These are phyloP conservation scores for Trichoderma afroharzianum DNA, from an alignment of 2,329 filamentous ascomycete genomes.

Conservation along the genomic window DNA sequence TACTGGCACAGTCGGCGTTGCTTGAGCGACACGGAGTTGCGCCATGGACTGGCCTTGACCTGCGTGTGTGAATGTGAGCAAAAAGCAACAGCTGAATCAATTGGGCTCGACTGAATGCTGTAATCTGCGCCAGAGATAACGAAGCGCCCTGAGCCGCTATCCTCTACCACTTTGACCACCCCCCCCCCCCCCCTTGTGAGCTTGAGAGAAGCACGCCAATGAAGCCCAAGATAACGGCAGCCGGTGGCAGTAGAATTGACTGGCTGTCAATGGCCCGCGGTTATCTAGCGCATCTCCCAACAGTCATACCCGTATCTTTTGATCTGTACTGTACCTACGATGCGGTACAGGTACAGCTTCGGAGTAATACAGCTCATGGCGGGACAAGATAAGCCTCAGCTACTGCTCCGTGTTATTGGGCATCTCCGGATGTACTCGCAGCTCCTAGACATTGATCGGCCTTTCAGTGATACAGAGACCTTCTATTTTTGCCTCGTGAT, in stretches of 20 bases:
- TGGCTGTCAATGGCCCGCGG: not conserved
- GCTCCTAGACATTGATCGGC: not conserved
- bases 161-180: not conserved
- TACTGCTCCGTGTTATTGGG: not conserved
- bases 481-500: constrained; percentile 12
- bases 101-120: not conserved
- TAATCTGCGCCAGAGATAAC: constrained; percentile 14
- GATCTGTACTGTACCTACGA: not conserved
- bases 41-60: not conserved
- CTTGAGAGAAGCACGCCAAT: constrained; percentile 5
- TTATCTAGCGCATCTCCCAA: not conserved
- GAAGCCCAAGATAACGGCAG: not conserved
- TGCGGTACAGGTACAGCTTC: not conserved
- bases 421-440: not conserved
- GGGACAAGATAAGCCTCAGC: not conserved
- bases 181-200: no score
- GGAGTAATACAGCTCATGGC: not conserved
- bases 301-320: not conserved
- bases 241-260: not conserved
- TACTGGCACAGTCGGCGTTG: not conserved
- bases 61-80: not conserved
- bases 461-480: constrained; percentile 6
- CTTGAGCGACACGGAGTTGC: not conserved
- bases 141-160: constrained; percentile 5
- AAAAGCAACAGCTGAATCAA: not conserved